Evolutionary conservation across 768 basidiomycete genomes (phyloP).

Genomic region (Lactifluus volemus): DNA sequence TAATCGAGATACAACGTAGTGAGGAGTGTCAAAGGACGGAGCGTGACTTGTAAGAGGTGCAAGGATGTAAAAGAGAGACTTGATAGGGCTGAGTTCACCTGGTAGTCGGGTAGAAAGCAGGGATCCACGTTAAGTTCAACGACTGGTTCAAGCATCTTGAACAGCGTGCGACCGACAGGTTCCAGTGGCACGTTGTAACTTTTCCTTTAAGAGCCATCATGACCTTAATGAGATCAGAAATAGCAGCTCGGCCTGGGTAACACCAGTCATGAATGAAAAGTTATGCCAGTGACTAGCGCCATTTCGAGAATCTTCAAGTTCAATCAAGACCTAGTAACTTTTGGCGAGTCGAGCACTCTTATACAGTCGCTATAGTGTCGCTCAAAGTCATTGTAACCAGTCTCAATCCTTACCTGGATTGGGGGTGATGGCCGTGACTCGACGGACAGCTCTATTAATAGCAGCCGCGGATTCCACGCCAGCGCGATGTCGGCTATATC

Average conservation of each 20-base stretch:
- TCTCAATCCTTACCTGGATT: too few relatives aligned
- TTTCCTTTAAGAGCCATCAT: neutral
- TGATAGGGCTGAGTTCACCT: slow-evolving; percentile 17
- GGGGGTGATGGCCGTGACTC: too few relatives aligned
- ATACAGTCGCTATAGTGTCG: too few relatives aligned
- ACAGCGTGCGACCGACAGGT: neutral
- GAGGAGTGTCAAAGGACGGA: slow-evolving; percentile 19
- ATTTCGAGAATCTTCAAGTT: too few relatives aligned
- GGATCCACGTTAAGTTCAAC: neutral
- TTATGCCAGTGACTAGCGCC: too few relatives aligned
- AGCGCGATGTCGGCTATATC: slow-evolving; percentile 5
- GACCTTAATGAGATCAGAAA: neutral
- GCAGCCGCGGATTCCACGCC: slow-evolving; percentile 41
- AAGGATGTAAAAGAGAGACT: slow-evolving; percentile 22
- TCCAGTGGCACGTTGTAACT: neutral
- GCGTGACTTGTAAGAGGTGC: slow-evolving; percentile 14
- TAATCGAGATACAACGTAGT: slow-evolving; percentile 20
- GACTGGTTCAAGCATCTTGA: neutral
- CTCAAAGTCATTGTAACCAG: too few relatives aligned
- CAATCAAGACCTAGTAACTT: too few relatives aligned
- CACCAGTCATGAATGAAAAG: too few relatives aligned
- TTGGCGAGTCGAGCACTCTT: too few relatives aligned
- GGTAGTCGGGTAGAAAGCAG: neutral
- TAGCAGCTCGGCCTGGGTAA: neutral
- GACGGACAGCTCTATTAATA: too few relatives aligned